These are phyloP conservation scores for Gossypium herbaceum DNA, from an alignment of 345 rosid genomes.

Conservation along the genomic window DNA sequence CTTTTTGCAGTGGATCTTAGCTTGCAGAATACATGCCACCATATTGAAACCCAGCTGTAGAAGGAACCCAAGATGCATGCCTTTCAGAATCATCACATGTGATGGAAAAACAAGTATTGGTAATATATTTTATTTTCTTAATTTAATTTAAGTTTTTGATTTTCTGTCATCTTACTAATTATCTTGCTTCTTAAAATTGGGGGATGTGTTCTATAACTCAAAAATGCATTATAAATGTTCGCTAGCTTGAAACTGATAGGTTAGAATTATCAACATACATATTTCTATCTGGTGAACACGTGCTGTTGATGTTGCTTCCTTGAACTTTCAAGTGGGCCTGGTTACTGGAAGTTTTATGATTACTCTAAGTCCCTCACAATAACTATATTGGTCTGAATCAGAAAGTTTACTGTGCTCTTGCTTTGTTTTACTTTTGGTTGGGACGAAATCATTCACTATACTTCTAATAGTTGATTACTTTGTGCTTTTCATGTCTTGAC, in stretches of 20 bases:
- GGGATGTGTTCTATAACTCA: slow-evolving; percentile 3
- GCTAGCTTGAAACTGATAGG: neutral
- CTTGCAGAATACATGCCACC: neutral
- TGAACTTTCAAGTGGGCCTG: neutral
- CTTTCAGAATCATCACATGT: neutral
- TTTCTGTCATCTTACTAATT: neutral
- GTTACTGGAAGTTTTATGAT: neutral
- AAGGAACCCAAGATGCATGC: neutral
- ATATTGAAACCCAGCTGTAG: neutral
- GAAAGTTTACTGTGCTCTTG: neutral
- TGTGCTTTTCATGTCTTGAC: neutral
- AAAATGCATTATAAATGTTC: neutral
- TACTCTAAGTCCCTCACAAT: neutral
- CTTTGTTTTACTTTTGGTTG: neutral
- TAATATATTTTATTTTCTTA: neutral
- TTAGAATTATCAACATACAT: too few relatives aligned
- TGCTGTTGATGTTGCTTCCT: neutral
- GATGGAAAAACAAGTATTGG: neutral
- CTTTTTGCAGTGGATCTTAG: slow-evolving; percentile 2
- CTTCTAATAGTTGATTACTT: neutral
- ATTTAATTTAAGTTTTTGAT: too few relatives aligned
- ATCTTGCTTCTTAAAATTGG: slow-evolving; percentile 8
- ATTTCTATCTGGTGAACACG: neutral
- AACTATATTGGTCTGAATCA: neutral
- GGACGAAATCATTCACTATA: neutral